These are phyloP conservation scores for Xylaria venustula DNA, from an alignment of 495 filamentous ascomycete species.

Conservation along the genomic window DNA sequence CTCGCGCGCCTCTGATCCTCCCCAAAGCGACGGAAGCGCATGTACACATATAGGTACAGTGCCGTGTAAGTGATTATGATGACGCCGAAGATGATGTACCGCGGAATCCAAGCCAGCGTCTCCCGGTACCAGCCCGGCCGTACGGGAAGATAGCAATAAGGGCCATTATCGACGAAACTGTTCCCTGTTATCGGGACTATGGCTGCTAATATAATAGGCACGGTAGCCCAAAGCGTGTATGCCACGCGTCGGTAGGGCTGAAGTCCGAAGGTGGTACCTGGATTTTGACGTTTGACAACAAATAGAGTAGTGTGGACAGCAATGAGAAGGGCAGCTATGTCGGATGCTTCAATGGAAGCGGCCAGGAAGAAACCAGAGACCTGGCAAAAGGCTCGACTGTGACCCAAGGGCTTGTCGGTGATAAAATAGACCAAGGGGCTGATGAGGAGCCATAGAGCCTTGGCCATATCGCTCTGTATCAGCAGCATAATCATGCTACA, in stretches of 20 bases:
- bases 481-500: slow-evolving; percentile 67
- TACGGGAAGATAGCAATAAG: slow-evolving; percentile 66
- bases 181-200: slow-evolving; percentile 61
- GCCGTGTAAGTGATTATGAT: slow-evolving; percentile 62
- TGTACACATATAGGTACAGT: slow-evolving; percentile 65
- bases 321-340: slow-evolving; percentile 68
- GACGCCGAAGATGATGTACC: slow-evolving; percentile 63
- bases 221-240: slow-evolving; percentile 52
- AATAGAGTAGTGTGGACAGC: slow-evolving; percentile 68
- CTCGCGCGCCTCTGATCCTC: slow-evolving; percentile 30
- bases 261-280: slow-evolving; percentile 49
- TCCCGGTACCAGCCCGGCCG: slow-evolving; percentile 63
- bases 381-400: slow-evolving; percentile 61
- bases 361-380: slow-evolving; percentile 63
- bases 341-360: slow-evolving; percentile 64
- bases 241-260: slow-evolving; percentile 61
- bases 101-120: slow-evolving; percentile 67
- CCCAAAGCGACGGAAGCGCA: slow-evolving; percentile 22
- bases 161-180: slow-evolving; percentile 57
- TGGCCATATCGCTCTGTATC: slow-evolving; percentile 67
- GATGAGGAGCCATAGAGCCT: slow-evolving; percentile 63
- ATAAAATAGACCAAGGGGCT: slow-evolving; percentile 56
- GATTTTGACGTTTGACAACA: slow-evolving; percentile 55
- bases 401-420: slow-evolving; percentile 36
- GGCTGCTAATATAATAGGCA: slow-evolving; percentile 57